Conservation (phyloP, 1,284 basidiomycete genomes). For the Uromyces viciae-fabae region DNA sequence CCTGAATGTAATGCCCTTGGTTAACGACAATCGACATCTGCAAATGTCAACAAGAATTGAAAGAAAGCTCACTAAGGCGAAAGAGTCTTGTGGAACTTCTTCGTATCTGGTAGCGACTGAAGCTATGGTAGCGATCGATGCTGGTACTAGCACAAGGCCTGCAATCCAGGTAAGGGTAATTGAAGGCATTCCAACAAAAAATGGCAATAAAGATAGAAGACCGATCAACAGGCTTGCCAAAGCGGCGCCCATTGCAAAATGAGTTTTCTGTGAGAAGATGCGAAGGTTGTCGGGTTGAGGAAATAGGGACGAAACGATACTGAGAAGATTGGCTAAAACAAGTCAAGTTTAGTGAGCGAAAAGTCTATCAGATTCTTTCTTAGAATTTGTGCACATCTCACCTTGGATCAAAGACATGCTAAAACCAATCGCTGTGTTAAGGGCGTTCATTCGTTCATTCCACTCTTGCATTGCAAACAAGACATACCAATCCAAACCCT, state of each 20-base stretch:
- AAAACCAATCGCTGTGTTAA: constrained; percentile 24
- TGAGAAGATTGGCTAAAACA: constrained; percentile 23
- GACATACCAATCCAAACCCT: constrained; percentile 34
- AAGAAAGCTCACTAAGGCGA: constrained; percentile 12
- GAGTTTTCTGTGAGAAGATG: constrained; percentile 26
- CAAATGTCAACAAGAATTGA: background rate
- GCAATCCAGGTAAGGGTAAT: background rate
- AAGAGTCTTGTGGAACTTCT: constrained; percentile 18
- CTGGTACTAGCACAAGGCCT: constrained; percentile 10
- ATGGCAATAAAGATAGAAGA: constrained; percentile 11
- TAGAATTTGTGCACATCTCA: background rate
- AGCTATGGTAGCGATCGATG: background rate
- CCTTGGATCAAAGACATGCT: constrained; percentile 34
- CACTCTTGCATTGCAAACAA: constrained; percentile 40
- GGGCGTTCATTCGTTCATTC: constrained; percentile 26
- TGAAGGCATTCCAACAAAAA: background rate
- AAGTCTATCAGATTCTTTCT: background rate
- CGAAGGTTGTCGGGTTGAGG: constrained; percentile 39
- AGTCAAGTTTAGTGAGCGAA: background rate
- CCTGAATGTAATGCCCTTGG: background rate
- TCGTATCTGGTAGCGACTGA: constrained; percentile 16
- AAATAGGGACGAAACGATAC: constrained; percentile 17
- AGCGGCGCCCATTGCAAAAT: constrained; percentile 24
- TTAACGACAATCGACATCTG: background rate
- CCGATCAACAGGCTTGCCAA: constrained; percentile 6